Evolutionary conservation across 805 yeast species (phyloP).

Genomic region (Teunomyces panamensis): DNA sequence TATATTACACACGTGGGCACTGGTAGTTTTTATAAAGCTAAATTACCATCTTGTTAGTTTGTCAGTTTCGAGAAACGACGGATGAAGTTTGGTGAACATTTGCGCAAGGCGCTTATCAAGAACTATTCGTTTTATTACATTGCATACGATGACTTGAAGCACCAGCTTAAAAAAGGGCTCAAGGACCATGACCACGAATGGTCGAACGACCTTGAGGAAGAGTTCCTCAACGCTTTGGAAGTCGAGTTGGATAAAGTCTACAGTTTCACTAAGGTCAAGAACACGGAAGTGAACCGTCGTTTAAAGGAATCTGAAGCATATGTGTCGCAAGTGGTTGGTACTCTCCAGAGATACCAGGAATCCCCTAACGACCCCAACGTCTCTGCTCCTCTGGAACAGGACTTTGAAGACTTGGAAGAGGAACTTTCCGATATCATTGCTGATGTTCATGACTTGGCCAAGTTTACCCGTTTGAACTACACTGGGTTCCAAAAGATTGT

Average conservation of each 20-base stretch:
- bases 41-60: neutral
- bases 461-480: constrained; percentile 88
- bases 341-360: constrained; percentile 22
- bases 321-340: constrained; percentile 64
- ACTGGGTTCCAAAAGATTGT: constrained; percentile 96
- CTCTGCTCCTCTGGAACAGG: constrained; percentile 39
- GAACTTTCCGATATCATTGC: constrained; percentile 76
- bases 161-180: constrained; percentile 68
- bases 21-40: neutral
- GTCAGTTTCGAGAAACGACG: neutral
- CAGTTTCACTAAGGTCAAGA: constrained; percentile 85
- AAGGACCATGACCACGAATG: constrained; percentile 57
- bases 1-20: constrained; percentile 2
- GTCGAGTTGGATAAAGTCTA: constrained; percentile 88
- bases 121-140: constrained; percentile 90
- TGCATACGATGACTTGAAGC: constrained; percentile 86
- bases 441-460: constrained; percentile 95
- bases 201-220: constrained; percentile 78
- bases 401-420: constrained; percentile 42
- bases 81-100: constrained; percentile 96
- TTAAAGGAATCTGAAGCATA: constrained; percentile 77
- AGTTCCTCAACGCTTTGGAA: constrained; percentile 72
- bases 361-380: constrained; percentile 40
- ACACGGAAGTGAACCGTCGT: constrained; percentile 79
- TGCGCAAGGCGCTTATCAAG: constrained; percentile 82